Conservation (phyloP, 176 grass and related monocot genomes). For the Guadua angustifolia region DNA sequence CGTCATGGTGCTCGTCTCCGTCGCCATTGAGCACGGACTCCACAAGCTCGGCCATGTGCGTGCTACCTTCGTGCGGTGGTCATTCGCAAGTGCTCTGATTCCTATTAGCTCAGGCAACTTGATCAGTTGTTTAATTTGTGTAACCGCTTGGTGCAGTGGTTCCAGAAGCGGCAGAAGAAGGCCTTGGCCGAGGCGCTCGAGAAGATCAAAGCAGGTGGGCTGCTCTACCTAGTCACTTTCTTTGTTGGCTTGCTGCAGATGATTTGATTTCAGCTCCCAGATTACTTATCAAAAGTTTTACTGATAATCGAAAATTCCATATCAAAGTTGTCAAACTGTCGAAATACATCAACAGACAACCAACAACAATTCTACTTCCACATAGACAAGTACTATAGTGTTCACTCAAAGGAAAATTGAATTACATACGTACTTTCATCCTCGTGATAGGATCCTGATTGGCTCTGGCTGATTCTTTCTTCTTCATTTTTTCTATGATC, state of each 20-base stretch:
- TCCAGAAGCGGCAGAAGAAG: constrained; percentile 70
- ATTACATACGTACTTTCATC: neutral
- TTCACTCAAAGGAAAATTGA: neutral
- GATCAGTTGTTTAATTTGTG: neutral
- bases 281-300: neutral
- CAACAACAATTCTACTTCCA: neutral
- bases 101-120: neutral
- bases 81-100: neutral
- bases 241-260: neutral
- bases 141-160: constrained; percentile 59
- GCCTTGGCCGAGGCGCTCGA: constrained; percentile 82
- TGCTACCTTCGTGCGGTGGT: neutral
- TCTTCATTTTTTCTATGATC: neutral
- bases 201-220: constrained; percentile 79
- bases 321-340: neutral
- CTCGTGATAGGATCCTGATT: neutral
- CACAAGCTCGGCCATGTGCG: constrained; percentile 70
- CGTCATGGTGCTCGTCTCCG: constrained; percentile 66
- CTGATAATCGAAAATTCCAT: neutral
- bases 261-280: neutral
- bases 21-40: constrained; percentile 72
- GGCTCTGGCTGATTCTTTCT: neutral
- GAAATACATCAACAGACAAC: neutral
- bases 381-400: neutral
- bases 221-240: neutral